Evolutionary conservation across 345 rosid genomes (phyloP).

Genomic region (Boechera stricta): DNA sequence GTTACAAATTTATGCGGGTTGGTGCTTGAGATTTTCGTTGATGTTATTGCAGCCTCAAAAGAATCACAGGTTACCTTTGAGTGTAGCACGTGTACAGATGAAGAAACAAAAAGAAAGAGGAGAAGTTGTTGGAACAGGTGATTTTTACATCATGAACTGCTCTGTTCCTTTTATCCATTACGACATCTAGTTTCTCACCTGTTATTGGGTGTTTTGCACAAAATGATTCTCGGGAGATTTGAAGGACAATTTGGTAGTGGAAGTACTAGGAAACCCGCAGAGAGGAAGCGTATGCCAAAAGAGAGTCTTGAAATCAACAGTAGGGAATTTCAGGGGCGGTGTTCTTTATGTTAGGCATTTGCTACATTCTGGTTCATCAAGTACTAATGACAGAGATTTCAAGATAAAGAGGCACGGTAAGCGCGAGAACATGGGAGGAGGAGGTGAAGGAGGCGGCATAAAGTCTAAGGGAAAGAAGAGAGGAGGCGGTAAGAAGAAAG

Average conservation of each 20-base stretch:
- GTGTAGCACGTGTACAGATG: conserved; percentile 78
- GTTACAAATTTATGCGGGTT: not conserved
- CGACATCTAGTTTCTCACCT: conserved; percentile 4
- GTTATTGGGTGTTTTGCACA: conserved; percentile 45
- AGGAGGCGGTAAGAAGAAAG: conserved; percentile 15
- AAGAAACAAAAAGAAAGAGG: conserved; percentile 81
- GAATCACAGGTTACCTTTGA: conserved; percentile 79
- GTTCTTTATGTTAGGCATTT: conserved; percentile 70
- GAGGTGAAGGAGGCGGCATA: conserved; percentile 1
- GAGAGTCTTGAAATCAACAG: conserved; percentile 65
- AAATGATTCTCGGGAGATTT: conserved; percentile 62
- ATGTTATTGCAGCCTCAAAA: conserved; percentile 58
- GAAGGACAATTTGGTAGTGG: conserved; percentile 52
- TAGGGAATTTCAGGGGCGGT: conserved; percentile 55
- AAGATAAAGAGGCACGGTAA: conserved; percentile 32
- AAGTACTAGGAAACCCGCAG: conserved; percentile 48
- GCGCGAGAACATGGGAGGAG: conserved; percentile 43
- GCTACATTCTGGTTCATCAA: conserved; percentile 51
- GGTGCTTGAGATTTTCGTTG: not conserved
- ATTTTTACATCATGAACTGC: conserved; percentile 12
- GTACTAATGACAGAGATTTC: conserved; percentile 35
- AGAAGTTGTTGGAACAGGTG: conserved; percentile 69
- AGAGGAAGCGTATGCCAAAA: conserved; percentile 64
- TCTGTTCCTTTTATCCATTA: not conserved
- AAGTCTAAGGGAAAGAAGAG: conserved; percentile 18